These are phyloP conservation scores for Yarrowia keelungensis DNA, from an alignment of 805 yeast species.

Conservation along the genomic window DNA sequence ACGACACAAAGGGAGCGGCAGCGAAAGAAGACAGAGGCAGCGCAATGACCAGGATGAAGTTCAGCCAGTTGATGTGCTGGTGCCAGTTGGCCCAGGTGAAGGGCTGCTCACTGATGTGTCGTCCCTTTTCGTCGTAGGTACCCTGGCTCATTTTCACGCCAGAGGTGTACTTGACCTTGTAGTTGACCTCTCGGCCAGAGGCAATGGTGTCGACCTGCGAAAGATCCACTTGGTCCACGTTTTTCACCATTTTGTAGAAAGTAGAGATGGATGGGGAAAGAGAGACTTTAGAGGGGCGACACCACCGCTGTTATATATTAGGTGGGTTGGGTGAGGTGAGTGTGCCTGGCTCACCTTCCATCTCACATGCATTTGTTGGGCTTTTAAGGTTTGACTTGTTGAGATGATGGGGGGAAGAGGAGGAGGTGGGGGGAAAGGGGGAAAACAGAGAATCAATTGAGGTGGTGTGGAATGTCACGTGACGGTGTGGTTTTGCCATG, in stretches of 20 bases:
- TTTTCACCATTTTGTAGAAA: slow-evolving; percentile 39
- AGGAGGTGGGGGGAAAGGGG: not conserved
- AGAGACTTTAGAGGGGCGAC: not conserved
- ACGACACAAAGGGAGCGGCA: slow-evolving; percentile 55
- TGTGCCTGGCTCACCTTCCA: slow-evolving; percentile 24
- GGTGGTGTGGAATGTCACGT: too few species aligned
- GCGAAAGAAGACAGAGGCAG: slow-evolving; percentile 61
- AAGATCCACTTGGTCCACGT: slow-evolving; percentile 46
- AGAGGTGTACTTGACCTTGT: slow-evolving; percentile 46
- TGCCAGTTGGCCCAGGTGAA: slow-evolving; percentile 78
- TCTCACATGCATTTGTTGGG: slow-evolving; percentile 39
- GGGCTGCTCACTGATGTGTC: slow-evolving; percentile 73
- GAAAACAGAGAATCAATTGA: too few species aligned
- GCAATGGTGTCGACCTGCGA: slow-evolving; percentile 51
- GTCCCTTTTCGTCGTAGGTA: slow-evolving; percentile 44
- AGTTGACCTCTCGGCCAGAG: slow-evolving; percentile 47
- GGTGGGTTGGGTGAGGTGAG: not conserved
- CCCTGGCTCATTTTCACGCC: slow-evolving; percentile 42
- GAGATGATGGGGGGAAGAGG: slow-evolving; percentile 1
- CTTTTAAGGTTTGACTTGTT: slow-evolving; percentile 38
- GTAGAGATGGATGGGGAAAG: not conserved
- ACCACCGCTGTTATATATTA: not conserved
- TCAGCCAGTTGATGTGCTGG: slow-evolving; percentile 77
- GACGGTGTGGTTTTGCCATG: too few species aligned
- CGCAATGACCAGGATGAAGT: slow-evolving; percentile 61